Evolutionary conservation across 1,139 yeast genomes (phyloP).

Genomic region (Nakaseomyces bracarensis): DNA sequence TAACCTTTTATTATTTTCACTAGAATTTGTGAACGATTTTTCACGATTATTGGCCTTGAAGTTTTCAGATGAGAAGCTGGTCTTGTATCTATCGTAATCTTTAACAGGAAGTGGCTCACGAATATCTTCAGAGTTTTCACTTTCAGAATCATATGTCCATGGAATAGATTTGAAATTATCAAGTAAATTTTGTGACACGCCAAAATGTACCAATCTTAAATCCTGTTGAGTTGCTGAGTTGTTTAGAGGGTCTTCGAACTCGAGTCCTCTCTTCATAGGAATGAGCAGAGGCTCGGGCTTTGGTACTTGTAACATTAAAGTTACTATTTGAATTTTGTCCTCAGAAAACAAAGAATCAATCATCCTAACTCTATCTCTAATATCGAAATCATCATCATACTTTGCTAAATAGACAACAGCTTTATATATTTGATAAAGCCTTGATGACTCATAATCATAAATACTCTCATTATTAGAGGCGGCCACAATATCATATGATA

Average conservation of each 20-base stretch:
- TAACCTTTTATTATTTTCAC: neutral
- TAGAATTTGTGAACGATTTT: neutral
- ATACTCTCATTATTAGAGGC: constrained; percentile 14
- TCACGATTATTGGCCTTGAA: constrained; percentile 11
- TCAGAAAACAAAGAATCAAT: constrained; percentile 42
- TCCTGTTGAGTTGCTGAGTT: neutral
- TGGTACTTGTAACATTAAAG: constrained; percentile 73
- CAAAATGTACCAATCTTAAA: neutral
- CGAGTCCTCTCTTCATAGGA: constrained; percentile 31
- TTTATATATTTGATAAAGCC: constrained; percentile 50
- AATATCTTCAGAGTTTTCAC: constrained; percentile 4
- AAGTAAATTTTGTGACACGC: neutral
- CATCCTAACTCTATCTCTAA: constrained; percentile 80
- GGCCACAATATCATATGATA: constrained; percentile 41
- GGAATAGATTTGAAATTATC: neutral
- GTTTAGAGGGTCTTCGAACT: neutral
- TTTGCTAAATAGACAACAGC: constrained; percentile 57
- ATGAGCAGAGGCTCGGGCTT: constrained; percentile 42
- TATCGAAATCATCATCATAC: constrained; percentile 69
- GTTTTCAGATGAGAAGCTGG: constrained; percentile 28
- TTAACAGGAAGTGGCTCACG: constrained; percentile 25
- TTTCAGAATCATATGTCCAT: neutral
- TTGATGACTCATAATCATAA: constrained; percentile 34
- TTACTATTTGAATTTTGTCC: constrained; percentile 50
- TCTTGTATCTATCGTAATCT: constrained; percentile 26